Evolutionary conservation across 2,329 filamentous ascomycete genomes (phyloP), one percentile per base, ranked within the genome.

Genomic region (Plectosphaerella plurivora): DNA sequence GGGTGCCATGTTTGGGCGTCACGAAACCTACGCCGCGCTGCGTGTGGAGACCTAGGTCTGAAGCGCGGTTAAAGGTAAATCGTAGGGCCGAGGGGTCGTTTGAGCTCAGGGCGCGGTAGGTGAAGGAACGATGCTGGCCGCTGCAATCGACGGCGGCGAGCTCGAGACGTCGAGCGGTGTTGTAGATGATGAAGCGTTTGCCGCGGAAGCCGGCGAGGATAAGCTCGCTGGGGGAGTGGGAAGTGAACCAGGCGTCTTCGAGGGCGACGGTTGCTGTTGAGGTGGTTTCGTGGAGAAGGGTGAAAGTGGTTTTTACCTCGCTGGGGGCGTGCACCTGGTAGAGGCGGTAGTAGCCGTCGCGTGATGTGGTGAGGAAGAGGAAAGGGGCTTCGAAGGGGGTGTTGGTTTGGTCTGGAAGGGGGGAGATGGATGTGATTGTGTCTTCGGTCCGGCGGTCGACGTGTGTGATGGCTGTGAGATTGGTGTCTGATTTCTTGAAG

Each of bases 171-270:
- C 73, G 74, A 0, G 82, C 84, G 63, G 89, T 84, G 65, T 96
- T 89, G 82, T 89, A 94, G 10, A 93, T 79, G 12, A 96, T 75
- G 63, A 97, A 95, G 46, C 83, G 76, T 56, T 84, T 90, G 64
- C 88, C 84, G 51, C 82, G 84, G 70, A 97, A 97, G 3, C 93
- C 93, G 65, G 86, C 89, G 12, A 96, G 72, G 25, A 91, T 73
- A 1, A 96, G 72, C 46, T 88, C 77, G 1, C 73, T 66, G 22
- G 22, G 22, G 48, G 39, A 18, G 20, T 54, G 49, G 10, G 56
- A 53, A 36, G 60, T 60, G 54, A 93, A 80, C 71, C 82, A 86
- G 0, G 87, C 78, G 0, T 86, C 84, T 66, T 95, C 89, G 37
- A 97, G 79, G 59, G 89, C 84, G 1, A 87, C 85, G 1, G 88